Evolutionary conservation across 2,329 filamentous ascomycete species (phyloP).

Genomic region (Fusarium scirpi): DNA sequence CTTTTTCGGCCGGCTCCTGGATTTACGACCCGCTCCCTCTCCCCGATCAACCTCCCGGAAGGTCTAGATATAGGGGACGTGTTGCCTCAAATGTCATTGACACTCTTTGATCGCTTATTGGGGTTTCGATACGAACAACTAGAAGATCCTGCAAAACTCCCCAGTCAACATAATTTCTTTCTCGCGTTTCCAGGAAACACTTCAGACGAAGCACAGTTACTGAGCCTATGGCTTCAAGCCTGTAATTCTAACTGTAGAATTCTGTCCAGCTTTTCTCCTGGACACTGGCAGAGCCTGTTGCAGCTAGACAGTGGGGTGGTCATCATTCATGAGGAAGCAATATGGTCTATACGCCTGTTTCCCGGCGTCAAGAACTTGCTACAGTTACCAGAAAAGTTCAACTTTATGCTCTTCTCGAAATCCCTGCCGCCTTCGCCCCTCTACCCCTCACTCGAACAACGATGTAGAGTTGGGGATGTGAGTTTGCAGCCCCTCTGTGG

Average conservation of each 20-base stretch:
- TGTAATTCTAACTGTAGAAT: slow-evolving; percentile 57
- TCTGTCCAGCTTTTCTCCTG: slow-evolving; percentile 55
- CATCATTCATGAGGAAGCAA: slow-evolving; percentile 60
- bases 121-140: slow-evolving; percentile 51
- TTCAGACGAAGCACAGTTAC: slow-evolving; percentile 51
- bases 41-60: slow-evolving; percentile 38
- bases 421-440: slow-evolving; percentile 41
- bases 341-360: slow-evolving; percentile 55
- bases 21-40: slow-evolving; percentile 42
- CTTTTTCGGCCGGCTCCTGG: slow-evolving; percentile 51
- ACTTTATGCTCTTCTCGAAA: slow-evolving; percentile 58
- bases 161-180: slow-evolving; percentile 55
- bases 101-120: slow-evolving; percentile 48
- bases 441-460: slow-evolving; percentile 17
- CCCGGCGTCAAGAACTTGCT: slow-evolving; percentile 54
- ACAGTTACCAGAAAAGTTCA: slow-evolving; percentile 41
- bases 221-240: slow-evolving; percentile 59
- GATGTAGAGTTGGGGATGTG: slow-evolving; percentile 37
- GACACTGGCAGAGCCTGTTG: slow-evolving; percentile 62
- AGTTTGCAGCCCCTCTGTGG: slow-evolving; percentile 49
- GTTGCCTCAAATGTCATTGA: slow-evolving; percentile 33
- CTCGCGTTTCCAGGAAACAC: slow-evolving; percentile 61
- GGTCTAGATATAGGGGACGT: slow-evolving; percentile 8
- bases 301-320: slow-evolving; percentile 49
- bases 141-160: slow-evolving; percentile 9